Base-by-base conservation (phyloP, 2,329 filamentous ascomycete species). In the Exophiala viscosa region DNA sequence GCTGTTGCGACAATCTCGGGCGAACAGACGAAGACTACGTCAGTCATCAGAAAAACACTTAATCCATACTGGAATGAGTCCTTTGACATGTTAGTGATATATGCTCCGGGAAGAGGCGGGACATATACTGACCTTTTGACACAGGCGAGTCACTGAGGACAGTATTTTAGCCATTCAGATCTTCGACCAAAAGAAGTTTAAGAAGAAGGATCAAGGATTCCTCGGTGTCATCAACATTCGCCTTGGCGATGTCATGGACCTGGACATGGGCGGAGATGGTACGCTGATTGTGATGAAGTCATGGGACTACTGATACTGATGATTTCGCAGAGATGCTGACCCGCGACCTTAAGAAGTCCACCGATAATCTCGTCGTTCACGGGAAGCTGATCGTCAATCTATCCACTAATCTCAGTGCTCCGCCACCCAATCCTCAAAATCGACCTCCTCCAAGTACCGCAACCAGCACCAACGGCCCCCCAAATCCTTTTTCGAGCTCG, bases 61-160 rank as follows among this genome's bases (percentile, higher is more conserved):
- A 97, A 96, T 72, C 93, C 93, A n/a, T 99, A 99, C 72, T 99
- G 93, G 93, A 99, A 99, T 73, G 93, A 99, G 77, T 90, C 85
- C 68, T 99, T 99, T 76, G 93, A 99, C 73, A 87, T 99, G 93
- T 97, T 84, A 66, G 86, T 68, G 56, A 34, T 55, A 41, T 33
- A 10, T 35, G n/a, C 34, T 14, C 42, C 14, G 11, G 11, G 9
- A 45, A 8, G 17, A 31, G 17, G 20, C 18, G 35, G 9, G 13
- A 31, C 23, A 34, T 55, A 50, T 32, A 15, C 49, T 50, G 45
- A 48, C 47, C 23, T 28, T 40, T 31, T 39, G 23, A 14, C 64
- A 53, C 69, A 97, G 93, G 77, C 83, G 82, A 69, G 92, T 90
- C 55, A 93, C 86, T 57, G 93, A 99, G 70, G 92, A 96, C 66